phyloP scores from a whole-genome alignment of 176 grass and related monocot genomes.

The Aegilops bicornis region DNA sequence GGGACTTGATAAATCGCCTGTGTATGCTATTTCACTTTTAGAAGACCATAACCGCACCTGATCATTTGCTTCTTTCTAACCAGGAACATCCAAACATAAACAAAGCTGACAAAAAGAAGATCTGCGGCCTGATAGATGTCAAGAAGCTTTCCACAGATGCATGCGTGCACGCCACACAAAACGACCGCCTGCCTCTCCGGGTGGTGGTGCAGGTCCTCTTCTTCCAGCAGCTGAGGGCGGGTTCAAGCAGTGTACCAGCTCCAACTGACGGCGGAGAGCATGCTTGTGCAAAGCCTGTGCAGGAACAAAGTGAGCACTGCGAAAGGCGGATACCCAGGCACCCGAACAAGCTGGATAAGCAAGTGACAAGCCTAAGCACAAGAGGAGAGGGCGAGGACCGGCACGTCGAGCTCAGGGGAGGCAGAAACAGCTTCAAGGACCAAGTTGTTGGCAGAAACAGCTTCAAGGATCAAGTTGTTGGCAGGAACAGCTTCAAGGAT shows the following conservation, averaged over 20 bases:
- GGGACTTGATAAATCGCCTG: background rate
- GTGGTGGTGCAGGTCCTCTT: slow-evolving; percentile 94
- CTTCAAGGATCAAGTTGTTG: slow-evolving; percentile 51
- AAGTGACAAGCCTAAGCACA: slow-evolving; percentile 40
- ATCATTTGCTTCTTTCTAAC: slow-evolving; percentile 32
- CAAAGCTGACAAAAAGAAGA: slow-evolving; percentile 82
- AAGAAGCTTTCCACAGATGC: slow-evolving; percentile 86
- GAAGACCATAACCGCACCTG: background rate
- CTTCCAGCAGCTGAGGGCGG: slow-evolving; percentile 78
- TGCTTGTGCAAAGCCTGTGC: slow-evolving; percentile 13
- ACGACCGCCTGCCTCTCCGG: slow-evolving; percentile 84
- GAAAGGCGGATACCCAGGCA: slow-evolving; percentile 48
- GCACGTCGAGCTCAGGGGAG: slow-evolving; percentile 47
- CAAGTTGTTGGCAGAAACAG: slow-evolving; percentile 28
- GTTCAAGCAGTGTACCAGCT: slow-evolving; percentile 24
- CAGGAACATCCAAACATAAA: slow-evolving; percentile 74
- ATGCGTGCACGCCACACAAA: slow-evolving; percentile 81
- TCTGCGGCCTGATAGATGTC: slow-evolving; percentile 80
- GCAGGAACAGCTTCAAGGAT: slow-evolving; percentile 60
- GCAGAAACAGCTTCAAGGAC: slow-evolving; percentile 22
- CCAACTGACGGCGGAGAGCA: slow-evolving; percentile 21
- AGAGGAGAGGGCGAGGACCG: slow-evolving; percentile 38
- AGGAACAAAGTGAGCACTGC: slow-evolving; percentile 36
- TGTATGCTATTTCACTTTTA: background rate
- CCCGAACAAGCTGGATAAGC: slow-evolving; percentile 48